These are phyloP conservation scores for Chaetoceros tenuissimus DNA, from an alignment of 108 stramenopile species.

Conservation along the genomic window DNA sequence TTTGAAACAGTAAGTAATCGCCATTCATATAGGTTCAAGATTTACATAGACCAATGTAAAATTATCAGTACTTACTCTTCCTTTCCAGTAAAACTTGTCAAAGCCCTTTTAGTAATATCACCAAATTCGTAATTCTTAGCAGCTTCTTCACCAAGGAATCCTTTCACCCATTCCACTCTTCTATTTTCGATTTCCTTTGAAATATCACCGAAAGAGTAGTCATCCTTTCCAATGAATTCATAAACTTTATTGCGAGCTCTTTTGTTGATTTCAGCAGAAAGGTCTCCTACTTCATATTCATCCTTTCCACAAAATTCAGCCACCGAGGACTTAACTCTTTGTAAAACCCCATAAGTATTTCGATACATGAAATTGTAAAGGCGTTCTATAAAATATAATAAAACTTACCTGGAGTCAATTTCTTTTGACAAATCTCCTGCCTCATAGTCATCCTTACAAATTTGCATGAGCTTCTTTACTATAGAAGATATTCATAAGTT, in stretches of 20 bases:
- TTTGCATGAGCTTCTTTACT: no score
- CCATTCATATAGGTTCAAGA: neutral
- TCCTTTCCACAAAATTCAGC: neutral
- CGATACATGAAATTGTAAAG: neutral
- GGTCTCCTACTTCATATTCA: conserved; percentile 65
- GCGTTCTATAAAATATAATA: neutral
- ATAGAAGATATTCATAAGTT: no score
- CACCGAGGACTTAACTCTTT: neutral
- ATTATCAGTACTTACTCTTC: no score
- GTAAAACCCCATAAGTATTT: neutral
- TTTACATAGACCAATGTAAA: conserved; percentile 1
- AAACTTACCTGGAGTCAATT: conserved; percentile 30
- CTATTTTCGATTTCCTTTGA: conserved; percentile 43
- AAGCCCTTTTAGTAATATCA: conserved; percentile 54
- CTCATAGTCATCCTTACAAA: no score
- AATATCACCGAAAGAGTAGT: conserved; percentile 69
- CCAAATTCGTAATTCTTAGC: conserved; percentile 57
- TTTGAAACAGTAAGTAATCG: neutral
- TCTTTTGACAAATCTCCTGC: conserved; percentile 63
- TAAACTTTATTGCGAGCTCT: conserved; percentile 50
- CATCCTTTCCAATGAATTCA: conserved; percentile 57
- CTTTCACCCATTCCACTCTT: conserved; percentile 50
- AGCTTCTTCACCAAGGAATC: conserved; percentile 63
- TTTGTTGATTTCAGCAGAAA: conserved; percentile 48
- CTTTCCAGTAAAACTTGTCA: conserved; percentile 61